Conservation (phyloP, 2,329 filamentous ascomycete genomes). For the Paraphoma chrysanthemicola region DNA sequence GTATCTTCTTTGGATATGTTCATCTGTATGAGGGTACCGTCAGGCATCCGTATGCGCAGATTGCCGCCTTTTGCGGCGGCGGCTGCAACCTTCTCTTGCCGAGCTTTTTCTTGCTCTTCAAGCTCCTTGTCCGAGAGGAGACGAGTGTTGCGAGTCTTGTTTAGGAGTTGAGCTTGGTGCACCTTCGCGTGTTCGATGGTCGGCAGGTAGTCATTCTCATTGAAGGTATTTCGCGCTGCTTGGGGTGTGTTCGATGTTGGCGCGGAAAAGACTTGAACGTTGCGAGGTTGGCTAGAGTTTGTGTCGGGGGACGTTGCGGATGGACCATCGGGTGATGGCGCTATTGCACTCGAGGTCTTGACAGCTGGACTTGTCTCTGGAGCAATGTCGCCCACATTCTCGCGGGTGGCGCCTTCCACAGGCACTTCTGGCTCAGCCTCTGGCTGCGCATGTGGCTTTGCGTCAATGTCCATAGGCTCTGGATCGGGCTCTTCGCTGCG, state of each 20-base stretch:
- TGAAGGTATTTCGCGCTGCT: slow-evolving; percentile 71
- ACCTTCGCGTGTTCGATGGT: slow-evolving; percentile 78
- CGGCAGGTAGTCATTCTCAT: slow-evolving; percentile 78
- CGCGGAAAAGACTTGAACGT: slow-evolving; percentile 78
- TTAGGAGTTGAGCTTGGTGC: slow-evolving; percentile 74
- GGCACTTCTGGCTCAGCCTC: slow-evolving; percentile 18
- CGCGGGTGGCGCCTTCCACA: slow-evolving; percentile 18
- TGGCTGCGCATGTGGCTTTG: slow-evolving; percentile 19
- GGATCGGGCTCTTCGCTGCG: slow-evolving; percentile 30
- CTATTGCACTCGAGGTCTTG: slow-evolving; percentile 24
- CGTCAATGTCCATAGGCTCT: slow-evolving; percentile 41
- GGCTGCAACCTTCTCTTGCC: slow-evolving; percentile 92
- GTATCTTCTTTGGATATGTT: slow-evolving; percentile 73
- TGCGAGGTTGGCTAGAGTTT: slow-evolving; percentile 40
- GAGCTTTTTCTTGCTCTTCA: slow-evolving; percentile 90
- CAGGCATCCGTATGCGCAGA: slow-evolving; percentile 5
- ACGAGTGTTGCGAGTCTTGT: slow-evolving; percentile 84
- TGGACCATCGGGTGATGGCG: slow-evolving; percentile 19
- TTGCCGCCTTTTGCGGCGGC: slow-evolving; percentile 50
- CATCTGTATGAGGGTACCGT: slow-evolving; percentile 68
- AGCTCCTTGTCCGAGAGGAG: slow-evolving; percentile 86
- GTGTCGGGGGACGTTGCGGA: slow-evolving; percentile 16
- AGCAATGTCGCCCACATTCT: slow-evolving; percentile 23
- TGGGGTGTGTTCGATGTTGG: slow-evolving; percentile 76
- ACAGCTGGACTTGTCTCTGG: slow-evolving; percentile 28